Evolutionary conservation across 305 asterid genomes (phyloP), one percentile per base, ranked within the genome.

Genomic region (Withania somnifera): DNA sequence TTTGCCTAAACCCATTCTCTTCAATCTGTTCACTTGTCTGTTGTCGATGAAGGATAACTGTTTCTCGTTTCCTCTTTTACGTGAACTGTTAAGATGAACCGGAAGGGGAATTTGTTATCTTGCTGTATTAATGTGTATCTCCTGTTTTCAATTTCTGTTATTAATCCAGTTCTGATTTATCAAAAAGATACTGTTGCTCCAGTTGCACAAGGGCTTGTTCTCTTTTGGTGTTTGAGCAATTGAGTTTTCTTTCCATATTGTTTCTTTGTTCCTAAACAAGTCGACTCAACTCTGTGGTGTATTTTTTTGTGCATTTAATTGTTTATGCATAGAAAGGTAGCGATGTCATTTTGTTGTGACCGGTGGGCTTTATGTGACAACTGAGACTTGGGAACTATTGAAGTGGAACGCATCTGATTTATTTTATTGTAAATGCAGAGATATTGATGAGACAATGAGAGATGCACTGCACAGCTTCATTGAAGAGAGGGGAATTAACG

Each of bases 401-500:
- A 73, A 47, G 60, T 30, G 56, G 60, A 75, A 50, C 8, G 6
- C 61, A 47, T 47, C 47, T 75, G 42, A 75, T 51, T 75, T 51
- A 3, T 73, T 30, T 75, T 17, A 28, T 38, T 75, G 80, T 60
- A 81, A 63, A 47, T 50, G 60, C 83, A 81, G 83, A 81, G 83
- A 81, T 81, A 32, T 81, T 28, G 67, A 81, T 50, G 83, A 81
- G 63, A 52, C 28, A 6, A 66, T 71, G 14, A 81, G 83, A 66
- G 83, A 81, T 45, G 83, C 79, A 2, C 7, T 75, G 47, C 80
- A 75, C 60, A 75, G 80, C 28, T 75, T 75, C 80, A 90, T 95
- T 54, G 97, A 91, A 82, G 97, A 90, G 87, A 93, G 98, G 13
- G 99, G 99, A 79, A 88, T 95, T 81, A 91, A 88, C 15, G 96